phyloP scores from a whole-genome alignment of 140 eudicot genomes.

The Erigeron philadelphicus region DNA sequence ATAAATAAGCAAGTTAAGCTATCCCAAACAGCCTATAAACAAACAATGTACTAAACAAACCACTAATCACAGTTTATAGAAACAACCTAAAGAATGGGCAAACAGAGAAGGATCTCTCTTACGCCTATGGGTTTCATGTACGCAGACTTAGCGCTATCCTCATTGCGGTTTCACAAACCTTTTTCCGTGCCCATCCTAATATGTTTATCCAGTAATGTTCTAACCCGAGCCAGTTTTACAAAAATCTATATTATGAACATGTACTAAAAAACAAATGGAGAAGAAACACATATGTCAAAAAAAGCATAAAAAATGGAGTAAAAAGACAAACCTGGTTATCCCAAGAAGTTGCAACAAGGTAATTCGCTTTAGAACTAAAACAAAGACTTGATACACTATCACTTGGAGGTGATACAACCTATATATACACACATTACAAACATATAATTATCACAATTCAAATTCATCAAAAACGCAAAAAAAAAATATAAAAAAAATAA shows the following conservation, averaged over 20 bases:
- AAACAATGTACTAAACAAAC: no score
- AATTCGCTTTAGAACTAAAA: conserved; percentile 81
- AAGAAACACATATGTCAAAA: not conserved
- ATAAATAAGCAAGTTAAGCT: no score
- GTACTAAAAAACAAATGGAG: not conserved
- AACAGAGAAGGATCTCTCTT: no score
- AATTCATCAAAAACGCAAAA: not conserved
- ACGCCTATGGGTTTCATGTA: no score
- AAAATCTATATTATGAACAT: not conserved
- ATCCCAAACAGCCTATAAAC: no score
- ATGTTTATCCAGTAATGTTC: no score
- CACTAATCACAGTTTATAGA: no score
- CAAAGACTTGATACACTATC: conserved; percentile 80
- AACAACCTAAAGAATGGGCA: no score
- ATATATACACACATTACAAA: conserved; percentile 10
- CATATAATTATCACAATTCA: not conserved
- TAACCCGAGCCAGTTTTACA: no score
- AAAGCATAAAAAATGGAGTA: not conserved
- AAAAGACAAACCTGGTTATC: conserved; percentile 70
- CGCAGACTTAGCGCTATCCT: no score
- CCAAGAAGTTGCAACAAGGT: conserved; percentile 86
- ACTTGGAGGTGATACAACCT: conserved; percentile 70
- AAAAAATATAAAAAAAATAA: not conserved
- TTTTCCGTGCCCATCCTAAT: no score
- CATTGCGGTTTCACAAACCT: no score